Evolutionary conservation across 2,329 filamentous ascomycete genomes (phyloP).

Genomic region (Fusarium tjaetaba): DNA sequence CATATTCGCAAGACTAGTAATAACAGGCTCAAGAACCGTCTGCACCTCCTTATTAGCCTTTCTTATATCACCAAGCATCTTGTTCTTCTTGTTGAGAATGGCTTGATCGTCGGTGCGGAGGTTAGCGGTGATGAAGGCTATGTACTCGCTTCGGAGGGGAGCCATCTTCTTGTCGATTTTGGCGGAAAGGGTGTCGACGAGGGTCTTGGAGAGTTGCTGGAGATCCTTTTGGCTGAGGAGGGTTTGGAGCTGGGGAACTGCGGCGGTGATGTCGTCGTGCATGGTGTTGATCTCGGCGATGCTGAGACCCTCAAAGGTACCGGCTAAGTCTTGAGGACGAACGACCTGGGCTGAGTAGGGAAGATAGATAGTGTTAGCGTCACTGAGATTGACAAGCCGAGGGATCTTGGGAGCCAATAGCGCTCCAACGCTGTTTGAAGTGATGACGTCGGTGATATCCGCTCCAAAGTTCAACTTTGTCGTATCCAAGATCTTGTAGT

Average conservation of each 20-base stretch:
- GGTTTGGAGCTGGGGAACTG: slow-evolving; percentile 7
- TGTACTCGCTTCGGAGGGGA: background rate
- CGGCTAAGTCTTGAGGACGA: background rate
- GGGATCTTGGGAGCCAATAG: background rate
- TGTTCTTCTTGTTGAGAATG: background rate
- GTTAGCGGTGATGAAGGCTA: background rate
- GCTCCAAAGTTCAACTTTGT: slow-evolving; percentile 9
- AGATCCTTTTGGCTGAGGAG: slow-evolving; percentile 2
- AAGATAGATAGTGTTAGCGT: background rate
- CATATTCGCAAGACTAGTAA: slow-evolving; percentile 8
- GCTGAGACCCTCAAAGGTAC: background rate
- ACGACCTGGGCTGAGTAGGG: background rate
- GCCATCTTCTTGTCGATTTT: background rate
- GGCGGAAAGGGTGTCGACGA: background rate
- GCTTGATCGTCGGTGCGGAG: background rate
- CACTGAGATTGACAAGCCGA: background rate
- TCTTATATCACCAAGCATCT: background rate
- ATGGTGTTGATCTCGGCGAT: slow-evolving; percentile 1
- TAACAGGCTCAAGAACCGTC: background rate
- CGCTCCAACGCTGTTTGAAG: rapidly evolving
- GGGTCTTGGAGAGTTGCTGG: background rate
- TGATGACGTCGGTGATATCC: background rate
- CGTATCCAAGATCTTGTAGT: background rate
- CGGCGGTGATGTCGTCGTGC: background rate
- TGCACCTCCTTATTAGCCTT: background rate